A percentile compares a stretch with the other conserved stretches of the same genome.
These are phyloP conservation scores for Botrytis fragariae DNA, from an alignment of 2,329 filamentous ascomycete species.

Conservation along the genomic window DNA sequence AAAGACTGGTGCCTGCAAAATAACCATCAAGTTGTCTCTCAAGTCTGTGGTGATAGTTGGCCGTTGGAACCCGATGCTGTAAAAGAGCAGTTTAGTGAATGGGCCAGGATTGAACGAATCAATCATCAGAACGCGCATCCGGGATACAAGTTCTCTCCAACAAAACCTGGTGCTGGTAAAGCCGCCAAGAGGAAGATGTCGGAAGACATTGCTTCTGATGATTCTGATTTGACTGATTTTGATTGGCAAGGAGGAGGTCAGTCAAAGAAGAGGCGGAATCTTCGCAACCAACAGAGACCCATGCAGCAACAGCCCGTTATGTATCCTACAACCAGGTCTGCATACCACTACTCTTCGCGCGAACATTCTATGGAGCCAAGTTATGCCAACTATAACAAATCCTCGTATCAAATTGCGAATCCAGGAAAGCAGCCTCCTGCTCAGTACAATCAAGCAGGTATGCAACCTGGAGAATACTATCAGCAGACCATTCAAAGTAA, in stretches of 20 bases:
- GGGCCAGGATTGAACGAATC: constrained; percentile 75
- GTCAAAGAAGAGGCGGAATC: constrained; percentile 28
- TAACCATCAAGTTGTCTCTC: constrained; percentile 91
- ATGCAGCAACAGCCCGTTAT: constrained; percentile 27
- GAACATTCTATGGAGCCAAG: constrained; percentile 34
- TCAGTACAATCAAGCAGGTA: constrained; percentile 44
- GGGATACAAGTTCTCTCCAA: constrained; percentile 89
- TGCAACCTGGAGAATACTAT: constrained; percentile 49
- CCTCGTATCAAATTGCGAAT: constrained; percentile 52
- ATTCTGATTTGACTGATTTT: constrained; percentile 48
- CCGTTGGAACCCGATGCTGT: constrained; percentile 71
- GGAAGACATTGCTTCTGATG: constrained; percentile 41
- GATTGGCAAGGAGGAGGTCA: constrained; percentile 41
- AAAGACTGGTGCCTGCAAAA: constrained; percentile 79
- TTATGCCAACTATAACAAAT: constrained; percentile 41
- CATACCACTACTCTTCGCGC: constrained; percentile 35
- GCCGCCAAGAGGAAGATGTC: constrained; percentile 48
- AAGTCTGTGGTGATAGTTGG: constrained; percentile 86
- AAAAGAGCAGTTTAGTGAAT: constrained; percentile 71
- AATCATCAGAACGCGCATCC: constrained; percentile 87
- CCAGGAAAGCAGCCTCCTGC: constrained; percentile 48
- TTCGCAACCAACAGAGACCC: constrained; percentile 22
- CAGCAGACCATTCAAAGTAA: constrained; percentile 40
- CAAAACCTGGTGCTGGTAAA: constrained; percentile 55
- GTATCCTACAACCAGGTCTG: constrained; percentile 35